Evolutionary conservation across 1,284 basidiomycete species (phyloP).

Genomic region (Tilletiaria anomala): DNA sequence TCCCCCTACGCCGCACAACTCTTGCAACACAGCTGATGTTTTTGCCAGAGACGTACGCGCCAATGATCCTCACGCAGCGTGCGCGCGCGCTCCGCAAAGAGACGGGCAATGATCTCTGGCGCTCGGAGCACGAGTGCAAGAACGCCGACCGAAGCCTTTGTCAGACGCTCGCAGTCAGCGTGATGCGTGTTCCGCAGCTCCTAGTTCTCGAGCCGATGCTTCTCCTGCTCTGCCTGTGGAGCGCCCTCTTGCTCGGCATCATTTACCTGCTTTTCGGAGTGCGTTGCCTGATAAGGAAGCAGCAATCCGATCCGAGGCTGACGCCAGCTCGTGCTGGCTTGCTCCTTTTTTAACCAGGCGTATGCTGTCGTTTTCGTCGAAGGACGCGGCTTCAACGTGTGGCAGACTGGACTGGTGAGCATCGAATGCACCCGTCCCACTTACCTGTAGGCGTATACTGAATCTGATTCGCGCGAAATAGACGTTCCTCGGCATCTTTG

Average conservation of each 20-base stretch:
- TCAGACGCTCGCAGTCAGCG: neutral
- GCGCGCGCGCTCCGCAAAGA: constrained; percentile 29
- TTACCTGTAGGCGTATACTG: too few relatives aligned
- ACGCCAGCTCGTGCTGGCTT: too few relatives aligned
- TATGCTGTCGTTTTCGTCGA: constrained; percentile 42
- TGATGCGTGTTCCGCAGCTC: constrained; percentile 1
- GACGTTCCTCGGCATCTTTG: constrained; percentile 56
- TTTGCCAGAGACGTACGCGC: constrained; percentile 55
- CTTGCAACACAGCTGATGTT: too few relatives aligned
- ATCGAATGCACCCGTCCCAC: too few relatives aligned
- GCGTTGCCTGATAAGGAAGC: neutral
- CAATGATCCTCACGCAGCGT: constrained; percentile 52
- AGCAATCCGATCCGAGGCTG: too few relatives aligned
- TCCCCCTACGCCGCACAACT: too few relatives aligned
- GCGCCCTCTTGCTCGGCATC: constrained; percentile 55
- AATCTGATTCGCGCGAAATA: too few relatives aligned
- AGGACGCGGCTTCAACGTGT: constrained; percentile 3
- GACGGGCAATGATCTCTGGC: neutral
- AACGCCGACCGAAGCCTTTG: neutral
- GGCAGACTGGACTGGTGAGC: neutral
- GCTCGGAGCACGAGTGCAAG: neutral
- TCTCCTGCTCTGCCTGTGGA: constrained; percentile 18
- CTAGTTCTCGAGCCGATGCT: constrained; percentile 9
- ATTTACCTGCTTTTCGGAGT: constrained; percentile 57
- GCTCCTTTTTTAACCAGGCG: neutral